Evolutionary conservation across 306 rosid species (phyloP), one percentile per base, ranked within the genome.

Genomic region (Astragalus glycyphyllos): DNA sequence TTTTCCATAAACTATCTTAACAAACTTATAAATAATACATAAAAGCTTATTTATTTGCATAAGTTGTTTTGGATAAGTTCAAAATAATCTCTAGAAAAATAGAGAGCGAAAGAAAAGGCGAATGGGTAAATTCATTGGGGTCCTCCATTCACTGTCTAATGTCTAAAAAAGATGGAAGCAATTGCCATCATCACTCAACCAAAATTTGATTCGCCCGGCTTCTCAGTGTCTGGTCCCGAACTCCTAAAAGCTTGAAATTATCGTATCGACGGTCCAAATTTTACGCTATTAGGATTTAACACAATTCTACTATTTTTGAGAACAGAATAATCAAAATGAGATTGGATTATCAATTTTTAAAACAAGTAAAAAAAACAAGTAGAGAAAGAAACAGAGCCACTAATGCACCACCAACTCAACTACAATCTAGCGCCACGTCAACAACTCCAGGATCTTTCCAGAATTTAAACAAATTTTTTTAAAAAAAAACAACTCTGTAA

Each of bases 341-440:
- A 55, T 35, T n/a, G n/a, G 46, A 44, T 57, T 45, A 80, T 31
- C n/a, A 31, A 40, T 34, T 42, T 31, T 3, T 5, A 8, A 17
- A 7, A 11, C 11, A 49, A 6, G 5, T 4, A n/a, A 46, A 31
- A 50, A 48, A 60, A 57, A 20, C 6, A 11, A 7, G 37, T 42
- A 64, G 6, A 44, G 23, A 35, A 45, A 13, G 54, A 69, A 70
- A 61, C 44, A 46, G 46, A 67, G 13, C 34, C 63, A 23, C 49
- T 47, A 11, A 45, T 58, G 26, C 8, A 29, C 38, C 58, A 9
- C 59, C 17, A 65, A 59, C 73, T 73, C 17, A 65, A 49, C 68
- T 70, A 45, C 68, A 82, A 44, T 17, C 58, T 63, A 50, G 77
- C 55, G 67, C 87, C 85, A 84, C 73, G 58, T 81, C 83, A 70